phyloP scores from a whole-genome alignment of 805 yeast genomes.

The Gaillardinia entomophila region DNA sequence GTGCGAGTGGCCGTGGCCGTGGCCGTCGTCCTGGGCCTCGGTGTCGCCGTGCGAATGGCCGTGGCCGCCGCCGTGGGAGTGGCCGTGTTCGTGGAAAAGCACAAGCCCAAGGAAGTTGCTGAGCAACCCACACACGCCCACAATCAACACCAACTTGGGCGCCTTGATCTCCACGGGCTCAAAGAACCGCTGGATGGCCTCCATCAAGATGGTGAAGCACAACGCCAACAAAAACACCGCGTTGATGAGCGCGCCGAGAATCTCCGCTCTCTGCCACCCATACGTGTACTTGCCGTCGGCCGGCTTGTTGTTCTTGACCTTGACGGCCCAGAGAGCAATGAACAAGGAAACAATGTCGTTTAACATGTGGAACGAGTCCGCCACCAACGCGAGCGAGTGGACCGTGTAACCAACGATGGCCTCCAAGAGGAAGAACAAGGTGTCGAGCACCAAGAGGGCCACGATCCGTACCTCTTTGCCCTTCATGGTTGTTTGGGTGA shows the following conservation, averaged over 20 bases:
- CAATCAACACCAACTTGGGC: slow-evolving; percentile 76
- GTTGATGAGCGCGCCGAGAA: slow-evolving; percentile 88
- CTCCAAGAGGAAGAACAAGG: slow-evolving; percentile 79
- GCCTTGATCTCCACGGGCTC: slow-evolving; percentile 73
- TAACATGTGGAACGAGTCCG: slow-evolving; percentile 96
- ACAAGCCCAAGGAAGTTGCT: slow-evolving; percentile 82
- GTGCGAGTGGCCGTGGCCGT: slow-evolving; percentile 22
- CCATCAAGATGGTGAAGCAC: slow-evolving; percentile 87
- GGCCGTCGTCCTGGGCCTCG: slow-evolving; percentile 17
- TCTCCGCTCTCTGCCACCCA: slow-evolving; percentile 98
- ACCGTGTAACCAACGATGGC: slow-evolving; percentile 84
- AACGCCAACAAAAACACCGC: slow-evolving; percentile 90
- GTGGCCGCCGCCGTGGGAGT: slow-evolving; percentile 46
- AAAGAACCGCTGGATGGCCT: slow-evolving; percentile 85
- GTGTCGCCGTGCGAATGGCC: slow-evolving; percentile 7
- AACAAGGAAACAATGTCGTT: slow-evolving; percentile 86
- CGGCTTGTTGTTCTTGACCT: slow-evolving; percentile 71
- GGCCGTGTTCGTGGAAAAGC: slow-evolving; percentile 75
- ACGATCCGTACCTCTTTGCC: slow-evolving; percentile 69
- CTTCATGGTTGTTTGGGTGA: slow-evolving; percentile 22
- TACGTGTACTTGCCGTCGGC: slow-evolving; percentile 90
- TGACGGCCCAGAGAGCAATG: slow-evolving; percentile 95
- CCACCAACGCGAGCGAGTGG: slow-evolving; percentile 89
- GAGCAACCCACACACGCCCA: slow-evolving; percentile 76
- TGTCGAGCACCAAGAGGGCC: slow-evolving; percentile 67